Evolutionary conservation across 441 rosid genomes (phyloP).

Genomic region (Gossypium schwendimanii): DNA sequence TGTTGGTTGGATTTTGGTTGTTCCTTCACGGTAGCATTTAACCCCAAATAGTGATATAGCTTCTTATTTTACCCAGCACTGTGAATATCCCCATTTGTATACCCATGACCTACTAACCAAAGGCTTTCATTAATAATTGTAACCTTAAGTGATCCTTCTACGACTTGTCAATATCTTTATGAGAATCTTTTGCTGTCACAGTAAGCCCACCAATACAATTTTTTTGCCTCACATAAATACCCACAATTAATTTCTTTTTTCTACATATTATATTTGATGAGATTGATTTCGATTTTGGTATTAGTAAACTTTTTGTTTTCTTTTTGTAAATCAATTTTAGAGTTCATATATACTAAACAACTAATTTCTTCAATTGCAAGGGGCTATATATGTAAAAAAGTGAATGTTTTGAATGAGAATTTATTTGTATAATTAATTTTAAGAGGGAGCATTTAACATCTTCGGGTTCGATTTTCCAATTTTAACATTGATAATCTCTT

Average conservation of each 20-base stretch:
- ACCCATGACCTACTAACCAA: slow-evolving; percentile 8
- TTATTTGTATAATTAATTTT: no score
- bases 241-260: slow-evolving; percentile 25
- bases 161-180: slow-evolving; percentile 35
- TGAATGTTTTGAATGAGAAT: no score
- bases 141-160: slow-evolving; percentile 20
- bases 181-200: no score
- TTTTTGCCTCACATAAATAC: slow-evolving; percentile 33
- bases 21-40: neutral
- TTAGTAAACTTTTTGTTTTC: neutral
- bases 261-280: neutral
- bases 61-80: neutral
- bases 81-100: neutral
- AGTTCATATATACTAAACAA: no score
- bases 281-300: neutral
- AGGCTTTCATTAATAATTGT: slow-evolving; percentile 5
- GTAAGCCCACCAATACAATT: slow-evolving; percentile 16
- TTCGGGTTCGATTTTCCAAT: no score
- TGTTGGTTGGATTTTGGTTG: no score
- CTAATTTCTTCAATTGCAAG: no score
- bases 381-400: no score
- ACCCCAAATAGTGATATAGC: neutral
- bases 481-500: no score
- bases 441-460: no score
- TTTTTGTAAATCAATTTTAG: neutral